phyloP scores from a whole-genome alignment of 768 basidiomycete genomes.

The Pleurotus citrinopileatus region DNA sequence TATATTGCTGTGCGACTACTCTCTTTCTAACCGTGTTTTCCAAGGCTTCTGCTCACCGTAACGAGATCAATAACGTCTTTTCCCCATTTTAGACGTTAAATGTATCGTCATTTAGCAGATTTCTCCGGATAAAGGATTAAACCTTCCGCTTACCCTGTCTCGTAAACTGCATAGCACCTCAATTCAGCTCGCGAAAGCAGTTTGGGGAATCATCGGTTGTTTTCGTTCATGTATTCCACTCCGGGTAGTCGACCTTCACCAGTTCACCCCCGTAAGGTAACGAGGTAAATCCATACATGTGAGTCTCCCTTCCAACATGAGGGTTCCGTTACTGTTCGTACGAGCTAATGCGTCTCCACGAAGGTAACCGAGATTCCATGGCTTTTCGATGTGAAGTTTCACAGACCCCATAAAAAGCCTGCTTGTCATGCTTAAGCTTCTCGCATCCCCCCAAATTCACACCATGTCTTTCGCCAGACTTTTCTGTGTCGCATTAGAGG shows the following conservation, averaged over 20 bases:
- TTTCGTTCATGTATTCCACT: background rate
- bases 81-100: background rate
- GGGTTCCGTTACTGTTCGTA: background rate
- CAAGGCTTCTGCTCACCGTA: background rate
- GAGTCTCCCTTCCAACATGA: background rate
- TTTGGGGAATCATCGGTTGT: slow-evolving; percentile 3
- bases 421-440: background rate
- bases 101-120: background rate
- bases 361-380: background rate
- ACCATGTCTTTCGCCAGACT: slow-evolving; percentile 12
- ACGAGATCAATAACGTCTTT: slow-evolving; percentile 2
- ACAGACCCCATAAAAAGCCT: background rate
- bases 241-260: background rate
- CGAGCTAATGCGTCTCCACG: slow-evolving; percentile 3
- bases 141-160: background rate
- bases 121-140: slow-evolving; percentile 2
- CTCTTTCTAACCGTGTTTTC: background rate
- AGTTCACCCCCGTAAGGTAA: slow-evolving; percentile 1
- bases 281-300: background rate
- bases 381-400: background rate
- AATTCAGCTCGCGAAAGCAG: background rate
- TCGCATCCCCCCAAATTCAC: background rate
- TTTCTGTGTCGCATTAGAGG: slow-evolving; percentile 3
- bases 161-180: background rate
- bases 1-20: slow-evolving; percentile 6